Evolutionary conservation across 192 early-diverging fungal species (phyloP).

Genomic region (Chytriomyces sp.): DNA sequence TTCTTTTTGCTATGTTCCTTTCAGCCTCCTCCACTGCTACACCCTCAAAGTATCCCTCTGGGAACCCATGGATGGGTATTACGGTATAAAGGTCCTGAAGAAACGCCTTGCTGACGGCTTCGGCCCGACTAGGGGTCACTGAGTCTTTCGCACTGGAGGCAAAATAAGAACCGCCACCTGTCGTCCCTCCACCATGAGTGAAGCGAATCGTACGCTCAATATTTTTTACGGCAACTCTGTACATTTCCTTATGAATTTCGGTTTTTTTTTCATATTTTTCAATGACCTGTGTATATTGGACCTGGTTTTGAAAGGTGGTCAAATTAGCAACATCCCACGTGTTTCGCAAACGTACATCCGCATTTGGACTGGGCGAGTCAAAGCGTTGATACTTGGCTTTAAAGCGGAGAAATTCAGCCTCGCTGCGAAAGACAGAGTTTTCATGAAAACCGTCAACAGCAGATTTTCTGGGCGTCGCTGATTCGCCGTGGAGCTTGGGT

Average conservation of each 20-base stretch:
- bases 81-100: neutral
- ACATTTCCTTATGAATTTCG: neutral
- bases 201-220: constrained; percentile 3
- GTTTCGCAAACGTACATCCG: neutral
- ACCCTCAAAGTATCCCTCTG: too few relatives aligned
- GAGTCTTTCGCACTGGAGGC: neutral
- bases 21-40: too few relatives aligned
- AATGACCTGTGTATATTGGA: neutral
- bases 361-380: neutral
- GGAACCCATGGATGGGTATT: too few relatives aligned
- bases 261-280: neutral
- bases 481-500: too few relatives aligned
- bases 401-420: neutral
- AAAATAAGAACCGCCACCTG: neutral
- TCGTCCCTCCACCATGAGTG: neutral
- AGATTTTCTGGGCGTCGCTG: too few relatives aligned
- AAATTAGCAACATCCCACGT: neutral
- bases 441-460: too few relatives aligned
- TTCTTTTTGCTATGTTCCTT: too few relatives aligned
- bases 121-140: neutral
- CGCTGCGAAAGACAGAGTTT: neutral
- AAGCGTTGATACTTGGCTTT: constrained; percentile 1
- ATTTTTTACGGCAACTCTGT: neutral
- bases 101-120: neutral
- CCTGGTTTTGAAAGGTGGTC: neutral